phyloP scores from a whole-genome alignment of 2,329 filamentous ascomycete species.

The Pseudogymnoascus sp. region DNA sequence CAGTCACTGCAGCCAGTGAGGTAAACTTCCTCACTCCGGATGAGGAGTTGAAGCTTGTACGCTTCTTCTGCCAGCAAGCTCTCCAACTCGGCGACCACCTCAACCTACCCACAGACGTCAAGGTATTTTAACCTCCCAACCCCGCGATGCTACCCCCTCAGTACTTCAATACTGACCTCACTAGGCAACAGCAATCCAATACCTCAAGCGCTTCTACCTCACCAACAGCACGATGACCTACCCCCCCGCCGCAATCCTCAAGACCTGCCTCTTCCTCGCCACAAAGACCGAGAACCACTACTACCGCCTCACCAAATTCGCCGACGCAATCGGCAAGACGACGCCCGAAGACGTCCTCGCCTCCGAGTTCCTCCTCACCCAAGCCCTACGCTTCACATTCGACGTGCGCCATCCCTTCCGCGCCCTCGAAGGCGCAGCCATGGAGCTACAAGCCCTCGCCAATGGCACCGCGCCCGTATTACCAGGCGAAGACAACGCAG shows the following conservation, averaged over 20 bases:
- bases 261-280: conserved; percentile 85
- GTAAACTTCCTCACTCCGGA: conserved; percentile 74
- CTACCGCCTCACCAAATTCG: conserved; percentile 49
- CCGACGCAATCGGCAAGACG: conserved; percentile 58
- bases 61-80: conserved; percentile 62
- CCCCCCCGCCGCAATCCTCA: conserved; percentile 78
- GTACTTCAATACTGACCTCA: conserved; percentile 29
- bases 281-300: conserved; percentile 87
- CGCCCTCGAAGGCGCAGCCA: conserved; percentile 73
- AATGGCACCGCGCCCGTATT: conserved; percentile 32
- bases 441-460: conserved; percentile 66
- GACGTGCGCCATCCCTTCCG: conserved; percentile 88
- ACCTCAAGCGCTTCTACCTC: conserved; percentile 89
- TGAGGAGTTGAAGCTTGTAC: conserved; percentile 75
- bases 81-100: conserved; percentile 51
- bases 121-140: conserved; percentile 49
- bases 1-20: conserved; percentile 30
- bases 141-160: conserved; percentile 35
- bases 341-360: conserved; percentile 77
- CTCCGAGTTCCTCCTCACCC: conserved; percentile 85
- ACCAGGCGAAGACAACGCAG: conserved; percentile 10
- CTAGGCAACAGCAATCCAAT: conserved; percentile 37
- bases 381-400: conserved; percentile 87
- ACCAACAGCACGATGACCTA: conserved; percentile 97
- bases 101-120: conserved; percentile 50